Evolutionary conservation across 371 early-diverging fungal genomes (phyloP), one percentile per base, ranked within the genome.

Genomic region (Apophysomyces variabilis): DNA sequence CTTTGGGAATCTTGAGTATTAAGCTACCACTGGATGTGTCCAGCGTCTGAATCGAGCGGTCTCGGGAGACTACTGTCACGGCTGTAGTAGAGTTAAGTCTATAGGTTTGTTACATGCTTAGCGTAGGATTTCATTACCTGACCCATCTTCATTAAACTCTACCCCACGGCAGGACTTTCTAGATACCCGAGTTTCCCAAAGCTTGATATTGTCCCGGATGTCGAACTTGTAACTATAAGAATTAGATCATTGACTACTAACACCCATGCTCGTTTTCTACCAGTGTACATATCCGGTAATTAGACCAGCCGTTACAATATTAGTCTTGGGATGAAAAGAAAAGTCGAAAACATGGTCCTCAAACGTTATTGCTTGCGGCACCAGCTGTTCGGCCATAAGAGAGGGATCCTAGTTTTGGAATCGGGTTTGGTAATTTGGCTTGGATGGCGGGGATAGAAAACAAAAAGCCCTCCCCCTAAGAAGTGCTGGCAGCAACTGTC

Each of bases 101-200:
- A 7, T 59, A 38, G 5, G 13, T 7, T 13, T 43, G n/a, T 14
- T 41, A 4, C 13, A 41, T 41, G 13, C 13, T 11, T 45, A 18
- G 7, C 12, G 12, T 26, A 43, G 5, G 5, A 14, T 9, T 0
- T 5, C 38, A 60, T 66, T 75, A 87, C 89, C 75, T 37, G 72
- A 60, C 9, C 95, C 95, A 69, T 90, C 90, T 8, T 67, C 71
- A 69, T 79, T 84, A 59, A 93, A 95, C 32, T 84, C 87, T 3
- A 94, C 73, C 4, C 88, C 87, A 14, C 95, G 85, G 66, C 91
- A 91, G 1, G 94, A 91, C 73, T 92, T 90, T 74, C 84, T 89
- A 67, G 93, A 92, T 1, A 78, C 79, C 14, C 82, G 77, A 7
- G 79, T 73, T n/a, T 71, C 72, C 74, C 84, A 90, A 37, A 82